Evolutionary conservation across 129 eudicot genomes (phyloP).

Genomic region (Helichrysum umbraculigerum): DNA sequence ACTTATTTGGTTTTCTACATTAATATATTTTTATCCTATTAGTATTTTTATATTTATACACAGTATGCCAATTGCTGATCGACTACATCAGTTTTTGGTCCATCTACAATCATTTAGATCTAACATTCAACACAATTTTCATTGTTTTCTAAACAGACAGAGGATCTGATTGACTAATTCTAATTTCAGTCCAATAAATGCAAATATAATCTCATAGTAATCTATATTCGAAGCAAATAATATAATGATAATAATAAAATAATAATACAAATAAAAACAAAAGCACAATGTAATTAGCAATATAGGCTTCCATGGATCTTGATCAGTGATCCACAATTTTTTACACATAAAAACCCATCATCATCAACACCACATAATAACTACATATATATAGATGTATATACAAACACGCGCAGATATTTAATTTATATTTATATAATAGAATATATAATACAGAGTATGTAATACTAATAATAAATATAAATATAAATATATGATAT

Average conservation of each 20-base stretch:
- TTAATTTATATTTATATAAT: too few relatives aligned
- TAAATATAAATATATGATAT: not conserved
- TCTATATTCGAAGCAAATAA: not conserved
- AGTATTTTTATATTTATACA: not conserved
- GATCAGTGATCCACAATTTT: constrained; percentile 14
- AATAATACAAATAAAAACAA: not conserved
- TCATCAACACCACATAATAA: not conserved
- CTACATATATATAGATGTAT: too few relatives aligned
- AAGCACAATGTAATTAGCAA: not conserved
- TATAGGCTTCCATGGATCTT: not conserved
- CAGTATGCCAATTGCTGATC: not conserved
- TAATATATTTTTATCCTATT: not conserved
- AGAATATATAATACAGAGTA: too few relatives aligned
- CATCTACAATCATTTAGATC: constrained; percentile 18
- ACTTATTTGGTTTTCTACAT: not conserved
- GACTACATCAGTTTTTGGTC: not conserved
- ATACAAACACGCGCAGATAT: too few relatives aligned
- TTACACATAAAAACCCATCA: constrained; percentile 1
- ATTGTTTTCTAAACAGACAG: not conserved
- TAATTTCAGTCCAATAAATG: constrained; percentile 1
- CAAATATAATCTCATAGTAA: not conserved
- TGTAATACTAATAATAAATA: not conserved
- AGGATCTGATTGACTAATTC: constrained; percentile 7
- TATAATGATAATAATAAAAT: too few relatives aligned
- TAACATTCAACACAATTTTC: not conserved